Evolutionary conservation across 2,329 filamentous ascomycete species (phyloP).

Genomic region (Thelonectria discophora): DNA sequence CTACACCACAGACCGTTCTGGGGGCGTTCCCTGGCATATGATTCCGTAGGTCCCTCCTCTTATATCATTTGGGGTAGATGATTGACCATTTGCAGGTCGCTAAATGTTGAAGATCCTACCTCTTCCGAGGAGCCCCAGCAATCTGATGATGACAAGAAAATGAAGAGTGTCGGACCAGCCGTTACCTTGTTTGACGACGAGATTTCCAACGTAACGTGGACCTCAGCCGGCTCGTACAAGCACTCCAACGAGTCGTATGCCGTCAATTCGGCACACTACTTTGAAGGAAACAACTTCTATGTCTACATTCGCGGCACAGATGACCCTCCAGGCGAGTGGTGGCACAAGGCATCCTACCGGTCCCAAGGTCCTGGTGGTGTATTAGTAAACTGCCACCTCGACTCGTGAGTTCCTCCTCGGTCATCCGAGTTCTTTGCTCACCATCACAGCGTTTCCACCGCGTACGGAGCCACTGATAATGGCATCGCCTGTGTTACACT

Average conservation of each 20-base stretch:
- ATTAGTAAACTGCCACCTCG: conserved; percentile 94
- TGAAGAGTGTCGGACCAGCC: conserved; percentile 22
- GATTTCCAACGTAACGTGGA: conserved; percentile 78
- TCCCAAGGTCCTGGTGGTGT: conserved; percentile 76
- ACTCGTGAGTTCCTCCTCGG: conserved; percentile 59
- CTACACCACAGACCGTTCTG: conserved; percentile 53
- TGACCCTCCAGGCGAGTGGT: conserved; percentile 79
- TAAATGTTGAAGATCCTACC: too few species aligned
- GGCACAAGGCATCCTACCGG: conserved; percentile 59
- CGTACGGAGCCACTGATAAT: conserved; percentile 93
- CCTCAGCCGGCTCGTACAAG: conserved; percentile 34
- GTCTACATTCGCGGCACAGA: conserved; percentile 87
- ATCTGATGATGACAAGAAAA: background rate
- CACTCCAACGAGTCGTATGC: conserved; percentile 38
- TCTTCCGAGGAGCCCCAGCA: too few species aligned
- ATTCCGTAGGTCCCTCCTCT: conserved; percentile 29
- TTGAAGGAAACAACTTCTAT: conserved; percentile 91
- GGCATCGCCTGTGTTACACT: conserved; percentile 89
- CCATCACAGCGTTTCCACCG: conserved; percentile 77
- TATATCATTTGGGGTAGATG: background rate
- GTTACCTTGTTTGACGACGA: conserved; percentile 82
- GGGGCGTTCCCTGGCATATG: conserved; percentile 43
- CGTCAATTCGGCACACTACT: conserved; percentile 70
- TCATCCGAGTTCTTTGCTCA: conserved; percentile 26
- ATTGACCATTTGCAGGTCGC: background rate